phyloP scores from a whole-genome alignment of 2,329 filamentous ascomycete species.

The Alternaria novae-zelandiae region DNA sequence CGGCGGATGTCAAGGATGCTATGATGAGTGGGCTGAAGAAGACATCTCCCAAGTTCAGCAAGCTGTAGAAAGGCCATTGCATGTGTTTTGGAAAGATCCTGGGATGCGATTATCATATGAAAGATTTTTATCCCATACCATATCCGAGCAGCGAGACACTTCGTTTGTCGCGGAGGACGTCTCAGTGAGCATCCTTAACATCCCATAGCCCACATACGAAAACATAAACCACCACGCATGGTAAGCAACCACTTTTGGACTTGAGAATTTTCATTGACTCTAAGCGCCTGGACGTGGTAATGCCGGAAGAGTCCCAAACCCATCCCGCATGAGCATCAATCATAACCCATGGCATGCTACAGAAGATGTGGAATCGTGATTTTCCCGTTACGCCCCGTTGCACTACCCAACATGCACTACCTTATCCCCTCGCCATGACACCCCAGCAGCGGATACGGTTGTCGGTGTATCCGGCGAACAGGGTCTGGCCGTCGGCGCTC shows the following conservation, averaged over 20 bases:
- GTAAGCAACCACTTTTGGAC: conserved; percentile 32
- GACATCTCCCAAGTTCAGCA: conserved; percentile 81
- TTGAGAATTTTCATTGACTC: conserved; percentile 53
- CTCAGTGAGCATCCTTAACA: not conserved
- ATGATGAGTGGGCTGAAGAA: conserved; percentile 79
- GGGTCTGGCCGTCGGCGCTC: conserved; percentile 97
- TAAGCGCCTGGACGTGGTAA: conserved; percentile 52
- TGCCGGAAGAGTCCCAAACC: conserved; percentile 47
- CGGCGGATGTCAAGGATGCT: conserved; percentile 75
- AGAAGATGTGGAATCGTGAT: conserved; percentile 49
- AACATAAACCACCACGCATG: conserved; percentile 7
- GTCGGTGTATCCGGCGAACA: conserved; percentile 99
- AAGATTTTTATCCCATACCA: not conserved
- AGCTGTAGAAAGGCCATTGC: conserved; percentile 62
- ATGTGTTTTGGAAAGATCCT: not conserved
- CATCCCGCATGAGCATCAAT: conserved; percentile 44
- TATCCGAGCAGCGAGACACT: conserved; percentile 61
- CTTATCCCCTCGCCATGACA: conserved; percentile 51
- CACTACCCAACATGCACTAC: conserved; percentile 32
- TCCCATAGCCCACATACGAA: not conserved
- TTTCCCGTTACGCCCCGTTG: conserved; percentile 40
- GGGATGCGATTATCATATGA: not conserved
- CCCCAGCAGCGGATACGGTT: conserved; percentile 70
- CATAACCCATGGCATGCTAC: conserved; percentile 49
- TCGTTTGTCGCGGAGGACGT: conserved; percentile 46